Percentiles rank a stretch among this genome's conserved stretches.
Conservation (phyloP, 495 filamentous ascomycete species). For the Beverwykella pulmonaria region DNA sequence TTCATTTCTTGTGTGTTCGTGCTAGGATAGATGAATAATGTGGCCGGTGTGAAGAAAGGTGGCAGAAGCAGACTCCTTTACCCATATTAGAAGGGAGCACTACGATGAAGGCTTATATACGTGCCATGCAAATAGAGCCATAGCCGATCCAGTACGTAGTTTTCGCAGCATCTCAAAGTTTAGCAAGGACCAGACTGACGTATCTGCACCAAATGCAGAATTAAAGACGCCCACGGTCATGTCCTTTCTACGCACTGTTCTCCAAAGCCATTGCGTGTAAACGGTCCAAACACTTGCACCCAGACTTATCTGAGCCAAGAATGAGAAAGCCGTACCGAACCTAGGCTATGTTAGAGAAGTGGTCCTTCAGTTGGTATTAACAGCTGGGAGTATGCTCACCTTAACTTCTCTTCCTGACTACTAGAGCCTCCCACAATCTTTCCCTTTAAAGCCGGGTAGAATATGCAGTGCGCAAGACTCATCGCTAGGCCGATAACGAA, state of each 20-base stretch:
- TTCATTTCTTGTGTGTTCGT: neutral
- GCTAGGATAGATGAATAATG: conserved; percentile 20
- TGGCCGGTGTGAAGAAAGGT: conserved; percentile 29
- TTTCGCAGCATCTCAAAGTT: conserved; percentile 20
- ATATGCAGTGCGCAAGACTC: conserved; percentile 24
- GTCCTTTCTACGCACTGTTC: conserved; percentile 6
- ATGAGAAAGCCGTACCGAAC: conserved; percentile 25
- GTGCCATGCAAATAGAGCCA: conserved; percentile 20
- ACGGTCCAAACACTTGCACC: conserved; percentile 2
- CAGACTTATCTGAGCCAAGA: conserved; percentile 15
- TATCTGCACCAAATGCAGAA: conserved; percentile 14
- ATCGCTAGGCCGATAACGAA: conserved; percentile 18
- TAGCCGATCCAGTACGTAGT: conserved; percentile 16
- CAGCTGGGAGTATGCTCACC: too few relatives aligned
- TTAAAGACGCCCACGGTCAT: conserved; percentile 12
- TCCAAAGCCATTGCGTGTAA: conserved; percentile 25
- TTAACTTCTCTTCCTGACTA: conserved; percentile 16
- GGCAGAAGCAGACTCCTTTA: conserved; percentile 20
- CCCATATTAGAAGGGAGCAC: neutral
- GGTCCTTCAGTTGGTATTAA: too few relatives aligned
- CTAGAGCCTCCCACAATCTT: conserved; percentile 12
- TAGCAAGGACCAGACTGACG: conserved; percentile 9
- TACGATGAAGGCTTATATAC: neutral
- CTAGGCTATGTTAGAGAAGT: too few relatives aligned
- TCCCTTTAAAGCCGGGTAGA: conserved; percentile 7